Evolutionary conservation across 345 rosid species (phyloP), one percentile per base, ranked within the genome.

Genomic region (Zanthoxylum bungeanum): DNA sequence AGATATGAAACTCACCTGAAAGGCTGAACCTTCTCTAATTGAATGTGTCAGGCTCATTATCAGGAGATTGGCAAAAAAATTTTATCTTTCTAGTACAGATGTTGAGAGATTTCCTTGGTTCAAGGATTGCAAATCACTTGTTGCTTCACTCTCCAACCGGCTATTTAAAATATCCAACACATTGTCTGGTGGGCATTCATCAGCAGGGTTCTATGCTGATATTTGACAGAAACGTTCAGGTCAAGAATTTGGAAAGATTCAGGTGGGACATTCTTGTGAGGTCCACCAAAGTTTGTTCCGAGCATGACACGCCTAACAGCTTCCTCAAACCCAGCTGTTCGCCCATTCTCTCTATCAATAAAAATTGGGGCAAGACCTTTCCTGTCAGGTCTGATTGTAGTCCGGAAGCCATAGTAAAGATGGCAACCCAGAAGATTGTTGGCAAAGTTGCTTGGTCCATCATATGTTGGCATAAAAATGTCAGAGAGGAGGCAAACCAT

Each of bases 231-330:
- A 96, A 80, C 99, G 93, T 69, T 96, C 99, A 4, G 98, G 98
- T 98, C 99, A 96, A 73, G 99, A 93, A 76, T 96, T 96, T 17
- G 97, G 73, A 96, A 91, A n/a, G 99, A 96, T 70, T 96, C 99
- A 0, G 97, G 98, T 49, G 96, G 56, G 67, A 85, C 72, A 53
- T 98, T 89, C 73, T 86, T 88, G 79, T 91, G 99, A 73, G 97
- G 98, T 34, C 96, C 93, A 25, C 99, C 99, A 74, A 96, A 93
- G 87, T 83, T 96, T 22, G 98, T 89, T 71, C 81, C 87, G 50
- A 80, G 76, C 99, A 96, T 96, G 73, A 85, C 90, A 49, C 74
- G 91, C 77, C 96, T 85, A 37, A 91, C 83, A 66, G 96, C 93
- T 82, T 89, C 92, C 66, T 91, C 94, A 52, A 96, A 93, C 44